Conservation (phyloP, 2,329 filamentous ascomycete genomes). For the Alternaria arbusti region DNA sequence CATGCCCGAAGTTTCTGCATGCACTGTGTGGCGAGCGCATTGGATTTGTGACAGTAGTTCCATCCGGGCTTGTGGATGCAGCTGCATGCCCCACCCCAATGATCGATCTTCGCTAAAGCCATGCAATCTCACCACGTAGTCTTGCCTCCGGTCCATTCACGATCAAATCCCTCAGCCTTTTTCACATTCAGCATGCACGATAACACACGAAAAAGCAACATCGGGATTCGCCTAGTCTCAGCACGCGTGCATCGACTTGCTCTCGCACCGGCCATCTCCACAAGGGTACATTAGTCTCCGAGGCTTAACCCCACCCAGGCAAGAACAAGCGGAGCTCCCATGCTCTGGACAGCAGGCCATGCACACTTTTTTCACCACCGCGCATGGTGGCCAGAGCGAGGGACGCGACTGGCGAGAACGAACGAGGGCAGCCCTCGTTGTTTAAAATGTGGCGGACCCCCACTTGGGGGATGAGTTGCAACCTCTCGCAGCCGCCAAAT, state of each 20-base stretch:
- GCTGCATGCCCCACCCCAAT: slow-evolving; percentile 1
- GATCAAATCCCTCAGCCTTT: slow-evolving; percentile 4
- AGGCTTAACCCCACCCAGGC: slow-evolving; percentile 20
- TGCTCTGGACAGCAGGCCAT: slow-evolving; percentile 23
- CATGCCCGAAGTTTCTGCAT: slow-evolving; percentile 20
- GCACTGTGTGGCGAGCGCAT: slow-evolving; percentile 1
- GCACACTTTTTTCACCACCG: slow-evolving; percentile 26
- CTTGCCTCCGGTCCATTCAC: not conserved
- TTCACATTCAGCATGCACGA: not conserved
- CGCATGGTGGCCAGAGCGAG: slow-evolving; percentile 6
- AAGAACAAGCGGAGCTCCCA: slow-evolving; percentile 11
- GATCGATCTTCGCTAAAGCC: slow-evolving; percentile 1
- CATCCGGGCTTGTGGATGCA: not conserved
- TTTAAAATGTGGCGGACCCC: slow-evolving; percentile 34
- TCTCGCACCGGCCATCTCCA: slow-evolving; percentile 5
- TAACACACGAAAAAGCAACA: slow-evolving; percentile 27
- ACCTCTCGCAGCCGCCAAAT: slow-evolving; percentile 8
- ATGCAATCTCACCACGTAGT: not conserved
- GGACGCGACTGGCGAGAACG: slow-evolving; percentile 3
- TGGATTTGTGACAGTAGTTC: not conserved
- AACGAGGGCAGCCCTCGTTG: not conserved
- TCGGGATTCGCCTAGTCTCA: slow-evolving; percentile 32
- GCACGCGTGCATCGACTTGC: slow-evolving; percentile 19
- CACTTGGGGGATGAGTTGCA: slow-evolving; percentile 1
- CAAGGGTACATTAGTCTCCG: slow-evolving; percentile 15